A percentile compares a stretch with the other conserved stretches of the same genome.
phyloP scores from a whole-genome alignment of 371 early-diverging fungal genomes.

The Syncephalastrum sp. region DNA sequence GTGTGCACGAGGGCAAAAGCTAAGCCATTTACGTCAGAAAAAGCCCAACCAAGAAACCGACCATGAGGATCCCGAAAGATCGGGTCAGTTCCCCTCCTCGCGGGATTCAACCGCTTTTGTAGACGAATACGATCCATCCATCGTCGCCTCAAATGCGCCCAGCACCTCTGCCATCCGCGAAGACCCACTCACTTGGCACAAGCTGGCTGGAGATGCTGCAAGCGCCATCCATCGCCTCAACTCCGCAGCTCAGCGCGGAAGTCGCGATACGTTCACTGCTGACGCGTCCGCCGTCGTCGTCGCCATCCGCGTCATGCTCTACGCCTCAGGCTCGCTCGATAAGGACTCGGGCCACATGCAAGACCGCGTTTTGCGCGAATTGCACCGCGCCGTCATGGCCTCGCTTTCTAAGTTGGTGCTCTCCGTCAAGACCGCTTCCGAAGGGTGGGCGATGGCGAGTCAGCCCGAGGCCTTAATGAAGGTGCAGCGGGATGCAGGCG shows the following conservation, averaged over 20 bases:
- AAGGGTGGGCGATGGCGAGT: constrained; percentile 70
- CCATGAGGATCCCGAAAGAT: constrained; percentile 4
- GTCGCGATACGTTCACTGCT: constrained; percentile 12
- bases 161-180: constrained; percentile 12
- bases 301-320: constrained; percentile 82
- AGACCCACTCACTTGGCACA: constrained; percentile 20
- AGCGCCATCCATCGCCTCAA: constrained; percentile 31
- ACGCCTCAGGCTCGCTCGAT: constrained; percentile 71
- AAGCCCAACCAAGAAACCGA: constrained; percentile 3
- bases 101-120: no score
- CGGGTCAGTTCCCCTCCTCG: no score
- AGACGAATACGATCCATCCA: constrained; percentile 8
- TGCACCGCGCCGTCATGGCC: constrained; percentile 62
- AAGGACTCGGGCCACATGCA: constrained; percentile 62
- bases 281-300: constrained; percentile 59
- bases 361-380: constrained; percentile 12
- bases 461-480: constrained; percentile 19
- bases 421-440: constrained; percentile 58
- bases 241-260: constrained; percentile 52
- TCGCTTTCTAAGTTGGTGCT: constrained; percentile 71
- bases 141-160: constrained; percentile 12
- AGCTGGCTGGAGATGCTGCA: constrained; percentile 55
- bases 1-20: no score
- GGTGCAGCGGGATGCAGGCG: constrained; percentile 48
- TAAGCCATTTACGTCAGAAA: no score